A percentile compares a stretch with the other conserved stretches of the same genome.
These are phyloP conservation scores for Peronosclerospora sorghi DNA, from an alignment of 352 stramenopile species.

Conservation along the genomic window DNA sequence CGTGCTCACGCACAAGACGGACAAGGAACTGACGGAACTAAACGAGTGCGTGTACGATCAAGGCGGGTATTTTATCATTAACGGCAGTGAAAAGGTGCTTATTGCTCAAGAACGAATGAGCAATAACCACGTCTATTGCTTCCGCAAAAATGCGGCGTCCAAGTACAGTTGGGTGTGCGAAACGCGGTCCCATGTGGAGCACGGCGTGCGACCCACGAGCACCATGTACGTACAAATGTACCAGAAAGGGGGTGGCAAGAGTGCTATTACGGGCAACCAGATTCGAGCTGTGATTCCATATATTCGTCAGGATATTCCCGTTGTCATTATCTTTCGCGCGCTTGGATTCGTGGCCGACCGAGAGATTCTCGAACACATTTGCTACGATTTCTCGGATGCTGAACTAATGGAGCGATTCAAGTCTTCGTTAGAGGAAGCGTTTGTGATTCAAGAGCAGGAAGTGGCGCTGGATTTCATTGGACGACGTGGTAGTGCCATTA, in stretches of 20 bases:
- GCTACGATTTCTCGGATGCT: conserved; percentile 96
- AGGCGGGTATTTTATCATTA: conserved; percentile 99
- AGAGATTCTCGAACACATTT: conserved; percentile 99
- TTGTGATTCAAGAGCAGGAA: conserved; percentile 97
- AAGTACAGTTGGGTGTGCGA: conserved; percentile 97
- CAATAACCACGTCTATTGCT: conserved; percentile 99
- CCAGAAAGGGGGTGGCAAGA: conserved; percentile 89
- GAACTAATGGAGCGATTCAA: conserved; percentile 99
- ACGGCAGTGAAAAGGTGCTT: conserved; percentile 96
- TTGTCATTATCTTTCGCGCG: conserved; percentile 99
- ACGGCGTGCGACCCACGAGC: conserved; percentile 89
- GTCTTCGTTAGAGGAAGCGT: conserved; percentile 96
- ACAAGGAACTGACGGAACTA: conserved; percentile 89
- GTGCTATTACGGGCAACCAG: conserved; percentile 95
- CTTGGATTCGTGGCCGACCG: conserved; percentile 93
- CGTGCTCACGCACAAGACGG: conserved; percentile 87
- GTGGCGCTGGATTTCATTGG: conserved; percentile 99
- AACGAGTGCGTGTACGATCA: conserved; percentile 99
- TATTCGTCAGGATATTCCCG: conserved; percentile 96
- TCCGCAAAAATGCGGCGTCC: conserved; percentile 95
- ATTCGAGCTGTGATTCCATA: conserved; percentile 97
- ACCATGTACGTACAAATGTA: conserved; percentile 99
- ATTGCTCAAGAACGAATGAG: conserved; percentile 99
- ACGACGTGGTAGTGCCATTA: conserved; percentile 88
- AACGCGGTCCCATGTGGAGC: conserved; percentile 94